Evolutionary conservation across 805 yeast genomes (phyloP).

Genomic region (Scheffersomyces amazonensis): DNA sequence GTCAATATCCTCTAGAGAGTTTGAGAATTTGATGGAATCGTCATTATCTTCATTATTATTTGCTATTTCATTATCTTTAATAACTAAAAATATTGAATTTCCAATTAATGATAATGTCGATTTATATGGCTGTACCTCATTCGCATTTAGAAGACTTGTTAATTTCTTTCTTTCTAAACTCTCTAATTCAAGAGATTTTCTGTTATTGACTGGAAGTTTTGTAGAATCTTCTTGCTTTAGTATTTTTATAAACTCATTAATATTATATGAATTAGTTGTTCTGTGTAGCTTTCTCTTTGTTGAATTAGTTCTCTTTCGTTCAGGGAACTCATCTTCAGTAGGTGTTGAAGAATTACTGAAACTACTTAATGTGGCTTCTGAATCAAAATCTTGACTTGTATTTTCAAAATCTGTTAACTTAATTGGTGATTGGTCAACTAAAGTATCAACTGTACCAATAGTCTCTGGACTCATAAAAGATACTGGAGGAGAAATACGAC

Average conservation of each 20-base stretch:
- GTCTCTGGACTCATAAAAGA: constrained; percentile 9
- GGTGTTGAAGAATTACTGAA: not conserved
- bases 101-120: constrained; percentile 16
- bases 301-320: not conserved
- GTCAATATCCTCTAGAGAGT: constrained; percentile 10
- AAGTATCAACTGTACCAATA: constrained; percentile 12
- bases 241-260: constrained; percentile 13
- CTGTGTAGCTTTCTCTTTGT: constrained; percentile 7
- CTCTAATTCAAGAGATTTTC: constrained; percentile 20
- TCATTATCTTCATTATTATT: not conserved
- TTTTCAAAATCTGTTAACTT: not conserved
- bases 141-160: constrained; percentile 7
- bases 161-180: constrained; percentile 11
- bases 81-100: constrained; percentile 16
- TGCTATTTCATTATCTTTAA: constrained; percentile 3
- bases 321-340: not conserved
- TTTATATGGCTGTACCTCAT: constrained; percentile 1
- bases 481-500: not conserved
- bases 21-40: not conserved
- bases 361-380: not conserved
- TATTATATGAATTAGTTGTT: constrained; percentile 13
- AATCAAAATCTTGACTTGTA: not conserved
- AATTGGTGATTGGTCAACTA: constrained; percentile 14
- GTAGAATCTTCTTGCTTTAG: constrained; percentile 7
- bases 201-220: constrained; percentile 13